These are phyloP conservation scores for Megacollybia marginata DNA, from an alignment of 768 basidiomycete genomes.

Conservation along the genomic window DNA sequence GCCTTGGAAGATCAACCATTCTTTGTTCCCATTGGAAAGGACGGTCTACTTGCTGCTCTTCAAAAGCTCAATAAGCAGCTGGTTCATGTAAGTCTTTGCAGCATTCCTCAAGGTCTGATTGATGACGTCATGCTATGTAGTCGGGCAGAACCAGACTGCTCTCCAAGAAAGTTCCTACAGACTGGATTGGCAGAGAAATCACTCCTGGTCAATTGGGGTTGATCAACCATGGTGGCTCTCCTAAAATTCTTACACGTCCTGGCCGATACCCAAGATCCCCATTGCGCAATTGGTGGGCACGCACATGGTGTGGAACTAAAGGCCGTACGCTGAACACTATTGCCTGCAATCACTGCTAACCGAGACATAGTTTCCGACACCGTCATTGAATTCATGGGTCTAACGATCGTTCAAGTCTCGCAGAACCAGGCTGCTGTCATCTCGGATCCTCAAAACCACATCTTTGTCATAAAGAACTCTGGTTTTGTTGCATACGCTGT, in stretches of 20 bases:
- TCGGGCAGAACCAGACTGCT: slow-evolving; percentile 49
- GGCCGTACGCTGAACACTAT: slow-evolving; percentile 44
- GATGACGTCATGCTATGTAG: slow-evolving; percentile 26
- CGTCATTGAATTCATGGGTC: slow-evolving; percentile 71
- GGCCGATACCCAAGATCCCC: slow-evolving; percentile 76
- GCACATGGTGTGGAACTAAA: slow-evolving; percentile 60
- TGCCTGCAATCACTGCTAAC: background rate
- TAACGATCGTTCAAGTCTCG: slow-evolving; percentile 81
- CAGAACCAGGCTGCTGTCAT: slow-evolving; percentile 80
- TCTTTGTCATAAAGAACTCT: slow-evolving; percentile 74
- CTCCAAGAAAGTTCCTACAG: slow-evolving; percentile 46
- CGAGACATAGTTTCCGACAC: slow-evolving; percentile 62
- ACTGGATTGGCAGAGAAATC: slow-evolving; percentile 66
- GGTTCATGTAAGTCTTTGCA: slow-evolving; percentile 28
- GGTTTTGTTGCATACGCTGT: slow-evolving; percentile 76
- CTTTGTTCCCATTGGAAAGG: slow-evolving; percentile 60
- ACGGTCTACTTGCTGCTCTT: slow-evolving; percentile 63
- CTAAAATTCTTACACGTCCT: slow-evolving; percentile 59
- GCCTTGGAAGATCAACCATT: slow-evolving; percentile 54
- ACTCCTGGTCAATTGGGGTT: slow-evolving; percentile 66
- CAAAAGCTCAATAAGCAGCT: slow-evolving; percentile 65
- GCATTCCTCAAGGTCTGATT: slow-evolving; percentile 3
- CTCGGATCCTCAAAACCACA: slow-evolving; percentile 71
- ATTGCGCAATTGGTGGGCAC: slow-evolving; percentile 80
- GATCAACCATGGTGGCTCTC: slow-evolving; percentile 77